Base-by-base conservation (phyloP, 345 rosid species). In the Theobroma cacao region DNA sequence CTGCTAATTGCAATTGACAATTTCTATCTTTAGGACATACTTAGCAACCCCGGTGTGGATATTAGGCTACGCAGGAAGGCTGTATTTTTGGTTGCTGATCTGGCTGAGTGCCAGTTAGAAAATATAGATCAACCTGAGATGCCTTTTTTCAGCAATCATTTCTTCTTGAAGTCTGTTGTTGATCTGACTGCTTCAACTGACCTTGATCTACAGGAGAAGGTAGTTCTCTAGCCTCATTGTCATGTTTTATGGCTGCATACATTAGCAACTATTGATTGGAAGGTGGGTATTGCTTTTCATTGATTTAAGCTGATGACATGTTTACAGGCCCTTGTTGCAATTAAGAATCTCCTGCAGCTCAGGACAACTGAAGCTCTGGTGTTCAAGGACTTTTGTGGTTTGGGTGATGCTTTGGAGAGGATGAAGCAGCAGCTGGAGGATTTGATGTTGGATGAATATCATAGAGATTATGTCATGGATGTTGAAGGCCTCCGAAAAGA, bases 151-250 rank as follows among this genome's bases (percentile, higher is more conserved):
- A 76, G 86, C 78, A 88, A 86, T 80, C 87, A 34, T 48, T 40
- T 84, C 50, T 90, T 96, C 80, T 81, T 96, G 77, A 92, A 96
- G 88, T 86, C 97, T 10, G 81, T 94, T 38, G 95, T 96, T 72
- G 94, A 94, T 85, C 87, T 91, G 59, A 86, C 87, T 12, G 48
- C 77, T 63, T 86, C 88, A 13, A 48, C 77, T 52, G 98, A 96
- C 85, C 92, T 92, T 77, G 98, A 96, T 86, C 91, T 94, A 83
- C 99, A 89, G 82, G 98, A 96, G 77, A 96, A 96, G 98, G 99
- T 89, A 58, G 38, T 59, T 75, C 47, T 77, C 66, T 67, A 38
- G 50, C 77, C 20, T 14, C 36, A 2, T 76, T 14, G 20, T 40
- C 47, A 15, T 67, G 60, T 59, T 82, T 75, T 22, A 13, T 31